Conservation (phyloP, 768 basidiomycete genomes). For the Mycena albidolilacea region DNA sequence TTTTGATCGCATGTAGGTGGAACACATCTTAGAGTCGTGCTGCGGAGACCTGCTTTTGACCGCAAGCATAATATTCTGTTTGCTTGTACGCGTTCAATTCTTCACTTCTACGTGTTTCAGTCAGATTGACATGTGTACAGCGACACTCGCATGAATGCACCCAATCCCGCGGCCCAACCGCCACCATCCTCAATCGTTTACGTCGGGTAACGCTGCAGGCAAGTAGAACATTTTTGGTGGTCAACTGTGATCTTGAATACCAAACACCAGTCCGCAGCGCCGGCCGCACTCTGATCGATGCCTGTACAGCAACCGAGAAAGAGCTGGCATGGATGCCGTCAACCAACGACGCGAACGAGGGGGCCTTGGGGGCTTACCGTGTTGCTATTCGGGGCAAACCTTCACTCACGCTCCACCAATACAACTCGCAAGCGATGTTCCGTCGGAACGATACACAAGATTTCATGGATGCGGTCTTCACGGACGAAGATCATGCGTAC, state of each 20-base stretch:
- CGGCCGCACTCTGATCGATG: neutral
- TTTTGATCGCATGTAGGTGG: neutral
- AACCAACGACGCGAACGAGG: no score
- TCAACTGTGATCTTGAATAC: no score
- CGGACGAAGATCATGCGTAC: no score
- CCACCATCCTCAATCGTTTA: neutral
- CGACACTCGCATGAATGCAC: neutral
- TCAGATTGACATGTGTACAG: neutral
- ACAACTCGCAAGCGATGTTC: no score
- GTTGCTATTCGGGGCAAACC: no score
- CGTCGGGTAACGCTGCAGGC: neutral
- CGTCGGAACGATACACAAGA: no score
- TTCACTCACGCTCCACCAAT: no score
- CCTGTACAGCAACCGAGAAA: no score
- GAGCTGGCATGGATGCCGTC: no score
- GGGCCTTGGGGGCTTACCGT: no score
- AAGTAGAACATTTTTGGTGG: neutral
- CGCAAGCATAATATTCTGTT: neutral
- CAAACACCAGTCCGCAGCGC: neutral
- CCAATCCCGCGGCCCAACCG: neutral
- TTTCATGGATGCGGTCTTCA: no score
- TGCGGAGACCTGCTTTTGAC: constrained; percentile 1
- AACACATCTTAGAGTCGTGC: neutral
- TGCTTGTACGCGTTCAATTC: neutral
- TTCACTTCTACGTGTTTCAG: neutral